These are phyloP conservation scores for Solanum appendiculatum DNA, from an alignment of 257 asterid genomes.

Conservation along the genomic window DNA sequence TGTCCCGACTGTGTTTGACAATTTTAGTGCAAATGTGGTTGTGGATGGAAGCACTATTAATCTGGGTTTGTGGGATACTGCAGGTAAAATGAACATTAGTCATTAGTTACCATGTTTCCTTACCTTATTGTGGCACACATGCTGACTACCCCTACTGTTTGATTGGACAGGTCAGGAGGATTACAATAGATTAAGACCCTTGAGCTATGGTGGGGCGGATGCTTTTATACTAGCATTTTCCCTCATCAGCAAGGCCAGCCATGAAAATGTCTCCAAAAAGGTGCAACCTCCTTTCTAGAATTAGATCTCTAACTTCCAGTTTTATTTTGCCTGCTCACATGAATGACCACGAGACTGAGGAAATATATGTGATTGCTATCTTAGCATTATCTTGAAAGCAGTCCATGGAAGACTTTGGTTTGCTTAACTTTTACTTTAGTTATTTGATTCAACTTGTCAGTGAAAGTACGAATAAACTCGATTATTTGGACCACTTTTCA, in stretches of 20 bases:
- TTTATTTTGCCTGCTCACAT: not conserved
- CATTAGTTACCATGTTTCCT: not conserved
- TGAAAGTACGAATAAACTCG: not conserved
- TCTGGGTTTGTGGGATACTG: constrained; percentile 88
- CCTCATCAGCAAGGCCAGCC: constrained; percentile 87
- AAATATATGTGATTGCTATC: not conserved
- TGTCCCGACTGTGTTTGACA: constrained; percentile 90
- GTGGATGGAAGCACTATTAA: constrained; percentile 81
- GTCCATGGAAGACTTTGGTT: not conserved
- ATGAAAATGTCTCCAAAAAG: constrained; percentile 71
- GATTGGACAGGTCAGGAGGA: constrained; percentile 75
- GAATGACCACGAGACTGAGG: not conserved
- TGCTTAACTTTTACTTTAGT: not conserved
- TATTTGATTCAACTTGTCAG: not conserved
- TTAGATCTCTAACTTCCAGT: not conserved
- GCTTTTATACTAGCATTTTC: constrained; percentile 87
- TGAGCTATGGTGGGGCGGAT: constrained; percentile 95
- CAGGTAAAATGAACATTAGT: constrained; percentile 30
- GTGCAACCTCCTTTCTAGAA: constrained; percentile 6
- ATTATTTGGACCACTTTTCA: not conserved
- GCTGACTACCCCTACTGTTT: not conserved
- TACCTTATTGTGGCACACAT: constrained; percentile 1
- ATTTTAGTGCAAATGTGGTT: constrained; percentile 78
- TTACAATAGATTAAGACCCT: constrained; percentile 74
- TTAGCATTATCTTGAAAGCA: not conserved